These are phyloP conservation scores for Triticum aestivum DNA, from an alignment of 176 grass and related monocot species.

Conservation along the genomic window IWGSC_CS_RefSeq_v2.1 NC_057797.1:535455114-535455613, in stretches of 20 bases:
- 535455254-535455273: constrained; percentile 19
- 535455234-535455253: no score
- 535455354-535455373: constrained; percentile 37
- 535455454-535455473: constrained; percentile 11
- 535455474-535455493: constrained; percentile 19
- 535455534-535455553: constrained; percentile 64
- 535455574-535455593: constrained; percentile 51
- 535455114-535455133: no score
- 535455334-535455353: constrained; percentile 28
- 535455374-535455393: constrained; percentile 30
- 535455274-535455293: constrained; percentile 36
- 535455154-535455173: no score
- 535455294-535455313: constrained; percentile 34
- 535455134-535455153: no score
- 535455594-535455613: constrained; percentile 55
- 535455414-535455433: constrained; percentile 20
- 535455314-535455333: constrained; percentile 14
- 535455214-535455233: no score
- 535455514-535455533: constrained; percentile 43
- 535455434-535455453: constrained; percentile 21
- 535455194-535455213: no score
- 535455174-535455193: no score
- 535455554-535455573: constrained; percentile 40
- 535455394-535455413: constrained; percentile 24
- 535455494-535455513: constrained; percentile 19